Base-by-base conservation (phyloP, 139 green algal genomes). In the Chlorella vulgaris region DNA sequence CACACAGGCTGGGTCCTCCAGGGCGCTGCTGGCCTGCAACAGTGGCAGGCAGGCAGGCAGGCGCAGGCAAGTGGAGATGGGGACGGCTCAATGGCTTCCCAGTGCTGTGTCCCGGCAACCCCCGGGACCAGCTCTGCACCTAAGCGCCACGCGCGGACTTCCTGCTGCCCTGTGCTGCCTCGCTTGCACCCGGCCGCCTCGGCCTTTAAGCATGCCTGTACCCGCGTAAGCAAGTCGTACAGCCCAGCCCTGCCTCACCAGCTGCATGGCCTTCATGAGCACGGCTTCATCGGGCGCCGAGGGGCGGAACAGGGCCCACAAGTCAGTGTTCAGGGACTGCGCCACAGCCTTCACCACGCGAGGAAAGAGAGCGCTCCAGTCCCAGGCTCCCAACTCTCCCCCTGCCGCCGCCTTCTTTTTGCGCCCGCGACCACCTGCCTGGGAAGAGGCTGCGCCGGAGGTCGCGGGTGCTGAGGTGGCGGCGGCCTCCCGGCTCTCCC, bases 221-320 rank as follows among this genome's bases (percentile, higher is more conserved):
- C n/a, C n/a, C n/a, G n/a, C n/a, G n/a, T n/a, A n/a, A n/a, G 47
- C 47, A 58, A 58, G 47, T 58, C 15, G n/a, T 15, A 58, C 47
- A 58, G 13, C 10, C 47, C 15, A 58, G 15, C 47, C 47, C 65
- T 13, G 40, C 53, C 67, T 83, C 53, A 77, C 78, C 68, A 95
- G 84, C 47, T 90, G 68, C 22, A 62, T 60, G 60, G 74, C 78
- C 0, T 51, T 55, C 38, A 86, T 61, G 5, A 96, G 68, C 33
- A 96, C 71, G 29, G 35, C 66, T 43, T 94, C 88, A 0, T 93
- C 85, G n/a, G 83, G 82, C 3, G 67, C n/a, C 7, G 29, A 29
- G n/a, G 89, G 87, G 8, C 79, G 58, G 86, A 91, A 95, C 6
- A 96, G 86, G 24, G 69, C 71, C 74, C 69, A 84, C 47, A 96